Percentiles rank a stretch among this genome's conserved stretches.
Evolutionary conservation across 163 green algal genomes (phyloP).

Genomic region (Coccomyxa subellipsoidea): DNA sequence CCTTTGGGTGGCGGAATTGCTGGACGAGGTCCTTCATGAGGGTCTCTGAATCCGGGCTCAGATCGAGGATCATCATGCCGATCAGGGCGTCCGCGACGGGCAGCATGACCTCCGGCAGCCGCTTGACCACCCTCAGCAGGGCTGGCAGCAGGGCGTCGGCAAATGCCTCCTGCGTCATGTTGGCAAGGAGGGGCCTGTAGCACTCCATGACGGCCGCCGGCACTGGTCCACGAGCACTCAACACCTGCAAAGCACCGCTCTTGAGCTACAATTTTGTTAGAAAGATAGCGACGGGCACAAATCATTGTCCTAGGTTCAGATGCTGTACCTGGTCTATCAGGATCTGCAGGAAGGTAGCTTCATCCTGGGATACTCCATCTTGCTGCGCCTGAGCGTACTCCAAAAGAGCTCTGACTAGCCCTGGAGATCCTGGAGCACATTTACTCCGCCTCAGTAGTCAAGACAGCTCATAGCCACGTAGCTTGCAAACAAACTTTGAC

Average conservation of each 20-base stretch:
- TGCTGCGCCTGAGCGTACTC: slow-evolving; percentile 9
- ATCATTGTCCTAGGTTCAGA: neutral
- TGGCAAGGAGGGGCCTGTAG: slow-evolving; percentile 47
- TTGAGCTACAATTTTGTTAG: neutral
- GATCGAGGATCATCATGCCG: slow-evolving; percentile 34
- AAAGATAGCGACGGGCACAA: neutral
- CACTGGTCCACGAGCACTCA: slow-evolving; percentile 35
- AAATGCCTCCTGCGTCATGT: slow-evolving; percentile 46
- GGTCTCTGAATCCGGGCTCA: slow-evolving; percentile 41
- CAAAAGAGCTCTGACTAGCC: slow-evolving; percentile 29
- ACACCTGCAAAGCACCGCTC: slow-evolving; percentile 13
- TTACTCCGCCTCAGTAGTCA: neutral
- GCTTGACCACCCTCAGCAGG: slow-evolving; percentile 49
- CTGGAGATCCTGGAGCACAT: slow-evolving; percentile 23
- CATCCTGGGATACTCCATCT: neutral
- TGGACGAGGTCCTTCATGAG: slow-evolving; percentile 56
- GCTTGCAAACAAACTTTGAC: neutral
- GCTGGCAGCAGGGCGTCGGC: slow-evolving; percentile 43
- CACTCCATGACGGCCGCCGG: slow-evolving; percentile 20
- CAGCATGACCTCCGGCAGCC: slow-evolving; percentile 67
- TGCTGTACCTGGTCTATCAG: slow-evolving; percentile 25
- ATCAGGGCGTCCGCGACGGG: slow-evolving; percentile 37
- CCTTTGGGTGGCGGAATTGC: slow-evolving; percentile 61
- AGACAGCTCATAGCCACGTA: no score
- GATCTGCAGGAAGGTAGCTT: slow-evolving; percentile 14